These are phyloP conservation scores for Gigaspora rosea DNA, from an alignment of 192 early-diverging fungal genomes.

Conservation along the genomic window DNA sequence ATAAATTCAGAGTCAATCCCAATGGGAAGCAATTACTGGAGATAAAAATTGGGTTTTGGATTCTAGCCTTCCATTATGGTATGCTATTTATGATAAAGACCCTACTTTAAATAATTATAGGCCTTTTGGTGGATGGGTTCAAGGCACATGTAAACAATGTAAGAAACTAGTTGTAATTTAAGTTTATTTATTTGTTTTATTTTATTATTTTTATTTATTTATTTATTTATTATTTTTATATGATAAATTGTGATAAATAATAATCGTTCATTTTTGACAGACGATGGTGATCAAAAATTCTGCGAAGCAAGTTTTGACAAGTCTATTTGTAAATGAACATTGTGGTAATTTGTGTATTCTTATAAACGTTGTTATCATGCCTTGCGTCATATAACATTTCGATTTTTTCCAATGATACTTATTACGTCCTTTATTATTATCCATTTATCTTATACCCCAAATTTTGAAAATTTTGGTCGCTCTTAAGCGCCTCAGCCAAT, in stretches of 20 bases:
- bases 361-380: too few relatives aligned
- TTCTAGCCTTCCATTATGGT: conserved; percentile 8
- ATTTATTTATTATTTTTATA: too few relatives aligned
- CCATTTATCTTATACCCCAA: too few relatives aligned
- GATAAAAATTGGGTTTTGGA: conserved; percentile 1
- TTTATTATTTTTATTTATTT: neutral
- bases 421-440: too few relatives aligned
- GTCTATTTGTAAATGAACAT: neutral
- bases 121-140: neutral
- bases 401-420: too few relatives aligned
- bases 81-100: conserved; percentile 1
- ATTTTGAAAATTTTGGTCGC: too few relatives aligned
- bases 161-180: neutral
- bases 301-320: neutral
- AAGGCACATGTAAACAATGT: neutral
- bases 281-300: neutral
- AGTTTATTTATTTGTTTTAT: neutral
- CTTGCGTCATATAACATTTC: too few relatives aligned
- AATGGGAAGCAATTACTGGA: neutral
- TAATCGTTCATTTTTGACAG: neutral
- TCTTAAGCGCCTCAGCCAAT: too few relatives aligned
- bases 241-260: neutral
- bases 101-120: neutral
- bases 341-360: neutral
- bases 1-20: too few relatives aligned